Base-by-base conservation (phyloP, 257 asterid species). In the Galeopsis tetrahit region DNA sequence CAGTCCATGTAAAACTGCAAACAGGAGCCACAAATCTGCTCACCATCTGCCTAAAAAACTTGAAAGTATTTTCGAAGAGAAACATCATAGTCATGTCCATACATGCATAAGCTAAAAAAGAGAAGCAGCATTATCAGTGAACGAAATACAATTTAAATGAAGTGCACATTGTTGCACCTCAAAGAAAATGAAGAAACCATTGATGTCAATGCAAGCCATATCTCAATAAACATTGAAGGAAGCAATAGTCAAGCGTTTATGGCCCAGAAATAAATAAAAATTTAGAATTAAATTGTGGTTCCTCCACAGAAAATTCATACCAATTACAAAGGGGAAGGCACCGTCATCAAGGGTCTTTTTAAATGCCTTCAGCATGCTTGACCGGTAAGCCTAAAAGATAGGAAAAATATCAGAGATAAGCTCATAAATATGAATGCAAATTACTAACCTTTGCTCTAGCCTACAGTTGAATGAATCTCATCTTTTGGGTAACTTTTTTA, bases 301-400 rank as follows among this genome's bases (percentile, higher is more conserved):
- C 69, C 75, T 59, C 65, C 52, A 60, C 71, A 73, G 64, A 71
- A 70, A 64, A 68, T 61, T 69, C 96, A 82, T 94, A 95, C 98
- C 98, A 76, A 95, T 95, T 81, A 95, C 86, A 78, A 95, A 92
- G 82, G 95, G 88, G 90, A 90, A 95, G 79, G 77, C 85, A 82
- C 99, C 98, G 69, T 90, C 99, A 81, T 87, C 98, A 72, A 92
- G 96, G 88, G 98, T 90, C 96, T 90, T 95, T 70, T 84, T 95
- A 76, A 95, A 95, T 66, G 99, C 93, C 91, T 90, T 92, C 96
- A 95, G 74, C 99, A 95, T 95, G 90, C 97, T 95, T 77, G 96
- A 79, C 74, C 99, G 91, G 81, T 95, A 95, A 79, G 96, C 98
- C 99, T 95, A 88, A 77, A 61, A 75, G 32, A 75, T 32, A 76